Evolutionary conservation across 306 rosid genomes (phyloP), one percentile per base, ranked within the genome.

Genomic region (Ochetophila trinervis): DNA sequence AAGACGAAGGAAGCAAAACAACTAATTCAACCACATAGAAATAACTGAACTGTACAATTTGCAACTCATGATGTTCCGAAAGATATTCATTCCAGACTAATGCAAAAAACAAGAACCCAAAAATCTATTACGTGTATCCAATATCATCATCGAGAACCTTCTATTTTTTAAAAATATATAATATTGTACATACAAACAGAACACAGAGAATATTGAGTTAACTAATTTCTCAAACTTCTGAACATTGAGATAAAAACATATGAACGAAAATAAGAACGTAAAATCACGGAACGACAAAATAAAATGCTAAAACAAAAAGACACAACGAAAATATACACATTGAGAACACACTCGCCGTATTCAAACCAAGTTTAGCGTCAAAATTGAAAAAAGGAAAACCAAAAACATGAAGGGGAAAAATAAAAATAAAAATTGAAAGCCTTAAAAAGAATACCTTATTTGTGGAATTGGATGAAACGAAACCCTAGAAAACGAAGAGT

Each of bases 401-500:
- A 60, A 14, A 14, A 11, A 44, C 5, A 34, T 6, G 6, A 55
- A 58, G 12, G 4, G 30, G 30, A 51, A 21, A 48, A 34, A 60
- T n/a, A 37, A 20, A 13, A n/a, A 6, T 5, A 63, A 10, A 14
- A 42, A 27, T 1, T 27, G 32, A 27, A 27, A 27, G 32, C 32
- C 32, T 14, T 24, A 32, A 55, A 45, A 53, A 63, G 73, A 65
- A 9, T 13, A 36, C 76, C 75, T 27, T 51, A 22, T 70, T 48
- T 44, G 64, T 34, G 40, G 32, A 81, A 57, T 58, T 27, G 4
- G 4, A 27, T 1, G 32, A 4, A 68, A 57, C 13, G 49, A 76
- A 82, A 77, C 79, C 85, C 85, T 73, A 82, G 66, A 63, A 62
- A 20, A 17, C 10, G 60, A 64, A 63, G 65, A 10, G n/a, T 19